A percentile compares a stretch with the other conserved stretches of the same genome.
Conservation (phyloP, 1,139 yeast species). For the Geotrichum bryndzae region DNA sequence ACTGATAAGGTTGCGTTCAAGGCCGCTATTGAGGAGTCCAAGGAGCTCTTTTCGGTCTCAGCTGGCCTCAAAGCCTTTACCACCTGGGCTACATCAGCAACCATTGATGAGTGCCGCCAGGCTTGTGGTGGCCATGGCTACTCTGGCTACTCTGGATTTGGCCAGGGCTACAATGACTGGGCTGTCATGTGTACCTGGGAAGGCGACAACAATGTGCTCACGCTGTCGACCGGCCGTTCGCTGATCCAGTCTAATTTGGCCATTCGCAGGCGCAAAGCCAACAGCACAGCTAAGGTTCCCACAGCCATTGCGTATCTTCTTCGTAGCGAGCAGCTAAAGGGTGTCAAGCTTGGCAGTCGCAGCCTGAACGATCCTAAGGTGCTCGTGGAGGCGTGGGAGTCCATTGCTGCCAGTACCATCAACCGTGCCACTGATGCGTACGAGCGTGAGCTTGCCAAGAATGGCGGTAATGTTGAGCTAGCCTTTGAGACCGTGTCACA, state of each 20-base stretch:
- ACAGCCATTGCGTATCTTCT: constrained; percentile 23
- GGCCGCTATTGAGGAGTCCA: constrained; percentile 52
- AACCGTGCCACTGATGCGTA: constrained; percentile 28
- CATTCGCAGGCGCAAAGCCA: constrained; percentile 26
- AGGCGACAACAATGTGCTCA: constrained; percentile 82
- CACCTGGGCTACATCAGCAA: constrained; percentile 71
- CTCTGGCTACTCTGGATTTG: constrained; percentile 78
- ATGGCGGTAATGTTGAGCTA: constrained; percentile 26
- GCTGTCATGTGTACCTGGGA: constrained; percentile 95
- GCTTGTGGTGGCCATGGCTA: constrained; percentile 95
- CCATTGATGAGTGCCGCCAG: constrained; percentile 80
- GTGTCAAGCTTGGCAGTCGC: constrained; percentile 25
- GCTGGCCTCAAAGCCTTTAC: constrained; percentile 80
- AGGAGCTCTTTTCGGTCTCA: constrained; percentile 71
- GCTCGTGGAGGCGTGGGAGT: constrained; percentile 36
- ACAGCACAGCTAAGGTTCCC: constrained; percentile 28
- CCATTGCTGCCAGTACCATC: constrained; percentile 33
- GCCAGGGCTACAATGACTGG: constrained; percentile 81
- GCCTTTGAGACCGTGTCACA: constrained; percentile 37
- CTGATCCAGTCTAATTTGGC: constrained; percentile 29
- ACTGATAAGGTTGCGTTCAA: constrained; percentile 32
- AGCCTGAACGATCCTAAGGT: constrained; percentile 24
- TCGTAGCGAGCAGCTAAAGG: constrained; percentile 21
- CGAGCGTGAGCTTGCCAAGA: constrained; percentile 19
- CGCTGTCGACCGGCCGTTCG: constrained; percentile 61